A percentile compares a stretch with the other conserved stretches of the same genome.
Conservation (phyloP, 2,329 filamentous ascomycete genomes). For the Talaromyces marneffei region DNA sequence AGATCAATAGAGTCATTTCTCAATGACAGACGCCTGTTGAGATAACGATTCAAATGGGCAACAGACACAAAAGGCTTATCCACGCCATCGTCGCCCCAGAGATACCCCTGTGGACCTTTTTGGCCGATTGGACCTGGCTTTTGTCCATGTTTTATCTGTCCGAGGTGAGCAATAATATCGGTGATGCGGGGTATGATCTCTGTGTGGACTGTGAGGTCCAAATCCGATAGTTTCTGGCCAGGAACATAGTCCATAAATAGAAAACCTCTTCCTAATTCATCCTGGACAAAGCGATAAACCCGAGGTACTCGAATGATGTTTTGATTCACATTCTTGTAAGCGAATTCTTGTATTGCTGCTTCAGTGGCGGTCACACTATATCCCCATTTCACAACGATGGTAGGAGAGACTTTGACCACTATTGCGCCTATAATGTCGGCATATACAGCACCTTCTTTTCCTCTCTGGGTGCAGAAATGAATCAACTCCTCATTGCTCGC, state of each 20-base stretch:
- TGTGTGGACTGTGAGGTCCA: slow-evolving; percentile 11
- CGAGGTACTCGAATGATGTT: slow-evolving; percentile 19
- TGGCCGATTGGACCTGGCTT: slow-evolving; percentile 20
- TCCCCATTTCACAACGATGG: slow-evolving; percentile 19
- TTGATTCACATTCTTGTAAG: slow-evolving; percentile 16
- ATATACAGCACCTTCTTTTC: slow-evolving; percentile 4
- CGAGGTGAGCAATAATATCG: slow-evolving; percentile 17
- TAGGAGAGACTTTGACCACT: slow-evolving; percentile 15
- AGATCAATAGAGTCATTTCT: slow-evolving; percentile 20
- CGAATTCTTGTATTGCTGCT: slow-evolving; percentile 20
- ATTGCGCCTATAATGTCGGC: slow-evolving; percentile 1
- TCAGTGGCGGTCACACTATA: slow-evolving; percentile 17
- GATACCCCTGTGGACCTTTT: slow-evolving; percentile 16
- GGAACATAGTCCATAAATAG: slow-evolving; percentile 24
- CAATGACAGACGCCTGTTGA: slow-evolving; percentile 12
- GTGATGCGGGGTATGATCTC: slow-evolving; percentile 18
- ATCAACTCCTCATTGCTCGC: neutral
- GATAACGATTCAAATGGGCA: slow-evolving; percentile 2
- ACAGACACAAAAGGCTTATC: slow-evolving; percentile 13
- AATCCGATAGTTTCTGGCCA: slow-evolving; percentile 15
- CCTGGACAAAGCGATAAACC: slow-evolving; percentile 20
- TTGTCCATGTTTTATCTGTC: slow-evolving; percentile 12
- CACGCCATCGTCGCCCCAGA: slow-evolving; percentile 21
- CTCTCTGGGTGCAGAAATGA: slow-evolving; percentile 4
- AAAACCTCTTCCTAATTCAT: slow-evolving; percentile 16